These are phyloP conservation scores for Lithocarpus polystachyus DNA, from an alignment of 306 rosid species.

Conservation along the genomic window DNA sequence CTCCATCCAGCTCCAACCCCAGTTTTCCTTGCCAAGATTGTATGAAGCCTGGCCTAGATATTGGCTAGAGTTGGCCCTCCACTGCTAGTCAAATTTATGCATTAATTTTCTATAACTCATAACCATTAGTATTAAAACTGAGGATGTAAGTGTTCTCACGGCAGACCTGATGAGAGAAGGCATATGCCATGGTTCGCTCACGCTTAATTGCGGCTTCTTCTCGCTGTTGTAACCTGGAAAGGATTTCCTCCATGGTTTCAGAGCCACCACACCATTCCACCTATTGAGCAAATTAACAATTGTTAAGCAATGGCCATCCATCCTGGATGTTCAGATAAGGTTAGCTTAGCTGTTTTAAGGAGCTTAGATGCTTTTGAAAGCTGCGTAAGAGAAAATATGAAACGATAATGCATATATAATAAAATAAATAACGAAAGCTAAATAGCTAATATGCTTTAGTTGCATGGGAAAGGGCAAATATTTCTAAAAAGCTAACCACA, in stretches of 20 bases:
- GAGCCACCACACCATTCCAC: slow-evolving; percentile 74
- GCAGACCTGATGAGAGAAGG: slow-evolving; percentile 77
- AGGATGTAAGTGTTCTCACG: neutral
- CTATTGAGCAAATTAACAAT: slow-evolving; percentile 22
- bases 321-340: neutral
- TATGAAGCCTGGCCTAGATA: slow-evolving; percentile 62
- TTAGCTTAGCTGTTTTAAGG: too few relatives aligned
- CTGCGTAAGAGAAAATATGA: too few relatives aligned
- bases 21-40: slow-evolving; percentile 57
- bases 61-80: slow-evolving; percentile 80
- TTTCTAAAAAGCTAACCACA: too few relatives aligned
- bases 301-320: neutral
- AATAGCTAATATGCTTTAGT: too few relatives aligned
- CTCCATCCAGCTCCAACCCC: slow-evolving; percentile 93
- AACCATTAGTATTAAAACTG: neutral
- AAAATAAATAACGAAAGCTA: too few relatives aligned
- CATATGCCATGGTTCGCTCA: slow-evolving; percentile 84
- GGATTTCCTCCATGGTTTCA: slow-evolving; percentile 82
- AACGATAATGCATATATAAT: too few relatives aligned
- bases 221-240: slow-evolving; percentile 59
- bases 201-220: slow-evolving; percentile 73
- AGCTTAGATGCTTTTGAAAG: too few relatives aligned
- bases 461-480: too few relatives aligned
- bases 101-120: neutral
- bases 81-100: slow-evolving; percentile 41